Evolutionary conservation across 202 grass and related monocot species (phyloP).

Genomic region (Alloteropsis angusta): DNA sequence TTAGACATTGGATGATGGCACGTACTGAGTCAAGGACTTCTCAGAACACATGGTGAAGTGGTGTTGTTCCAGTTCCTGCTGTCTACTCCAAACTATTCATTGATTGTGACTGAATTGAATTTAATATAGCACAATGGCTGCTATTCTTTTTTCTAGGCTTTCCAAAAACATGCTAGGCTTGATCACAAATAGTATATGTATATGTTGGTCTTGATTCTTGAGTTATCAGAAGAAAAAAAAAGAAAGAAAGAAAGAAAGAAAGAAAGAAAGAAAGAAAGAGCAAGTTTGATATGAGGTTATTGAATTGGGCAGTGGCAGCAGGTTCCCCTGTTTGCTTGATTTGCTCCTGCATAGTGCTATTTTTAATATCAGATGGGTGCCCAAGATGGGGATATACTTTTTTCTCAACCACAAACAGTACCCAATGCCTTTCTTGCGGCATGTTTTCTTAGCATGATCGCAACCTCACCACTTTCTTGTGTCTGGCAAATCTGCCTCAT

Average conservation of each 20-base stretch:
- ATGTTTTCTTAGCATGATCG: conserved; percentile 21
- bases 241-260: too few species aligned
- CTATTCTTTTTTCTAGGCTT: neutral
- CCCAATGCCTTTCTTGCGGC: neutral
- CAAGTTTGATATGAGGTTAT: neutral
- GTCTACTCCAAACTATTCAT: neutral
- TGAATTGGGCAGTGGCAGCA: conserved; percentile 28
- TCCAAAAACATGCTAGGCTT: neutral
- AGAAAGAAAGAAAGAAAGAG: too few species aligned
- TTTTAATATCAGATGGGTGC: neutral
- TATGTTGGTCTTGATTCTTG: neutral
- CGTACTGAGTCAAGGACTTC: neutral
- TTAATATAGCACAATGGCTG: neutral
- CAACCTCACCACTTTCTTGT: conserved; percentile 39
- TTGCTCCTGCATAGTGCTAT: neutral
- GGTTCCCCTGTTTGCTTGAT: conserved; percentile 13
- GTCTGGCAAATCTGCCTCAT: neutral
- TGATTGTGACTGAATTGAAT: neutral
- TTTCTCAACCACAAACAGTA: conserved; percentile 19
- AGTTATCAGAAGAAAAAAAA: neutral
- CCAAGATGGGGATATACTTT: neutral
- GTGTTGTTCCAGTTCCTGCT: neutral
- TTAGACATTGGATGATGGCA: neutral
- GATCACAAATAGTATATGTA: neutral
- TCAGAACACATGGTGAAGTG: conserved; percentile 18